phyloP scores from a whole-genome alignment of 2,329 filamentous ascomycete genomes.

The Coccinonectria pachysandricola region DNA sequence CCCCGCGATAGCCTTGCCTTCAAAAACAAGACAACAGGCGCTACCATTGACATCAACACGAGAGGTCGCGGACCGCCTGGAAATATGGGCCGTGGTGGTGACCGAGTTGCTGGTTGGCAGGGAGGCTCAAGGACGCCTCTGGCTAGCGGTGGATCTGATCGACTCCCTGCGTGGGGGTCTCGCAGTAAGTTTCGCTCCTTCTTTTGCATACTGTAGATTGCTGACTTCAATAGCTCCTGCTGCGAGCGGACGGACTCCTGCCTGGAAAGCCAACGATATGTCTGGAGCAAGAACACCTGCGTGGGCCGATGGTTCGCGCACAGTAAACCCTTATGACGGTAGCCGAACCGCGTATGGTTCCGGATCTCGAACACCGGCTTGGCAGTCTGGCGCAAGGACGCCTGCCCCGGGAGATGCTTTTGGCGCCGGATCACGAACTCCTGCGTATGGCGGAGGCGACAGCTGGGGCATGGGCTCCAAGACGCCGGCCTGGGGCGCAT shows the following conservation, averaged over 20 bases:
- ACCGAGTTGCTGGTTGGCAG: constrained; percentile 46
- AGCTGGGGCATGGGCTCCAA: constrained; percentile 61
- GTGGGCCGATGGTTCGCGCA: constrained; percentile 59
- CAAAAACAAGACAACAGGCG: constrained; percentile 74
- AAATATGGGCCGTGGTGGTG: constrained; percentile 34
- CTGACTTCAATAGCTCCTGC: constrained; percentile 39
- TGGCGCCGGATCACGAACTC: constrained; percentile 57
- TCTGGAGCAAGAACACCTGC: constrained; percentile 56
- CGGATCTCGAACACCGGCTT: constrained; percentile 62
- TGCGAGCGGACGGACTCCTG: constrained; percentile 49
- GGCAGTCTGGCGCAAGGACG: constrained; percentile 69
- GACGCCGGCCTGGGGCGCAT: constrained; percentile 62
- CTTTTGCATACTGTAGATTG: background rate
- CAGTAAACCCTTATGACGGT: constrained; percentile 62
- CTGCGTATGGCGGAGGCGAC: constrained; percentile 49
- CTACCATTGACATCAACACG: constrained; percentile 60
- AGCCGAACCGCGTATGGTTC: constrained; percentile 69
- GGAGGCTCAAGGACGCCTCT: constrained; percentile 60
- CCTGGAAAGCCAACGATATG: constrained; percentile 46
- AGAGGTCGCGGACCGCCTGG: constrained; percentile 33
- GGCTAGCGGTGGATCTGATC: constrained; percentile 46
- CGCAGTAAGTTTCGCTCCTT: constrained; percentile 47
- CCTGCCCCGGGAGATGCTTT: constrained; percentile 51
- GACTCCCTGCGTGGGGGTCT: constrained; percentile 68
- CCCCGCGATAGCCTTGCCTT: constrained; percentile 72